Base-by-base conservation (phyloP, 139 green algal genomes). In the Trebouxia sp. region DNA sequence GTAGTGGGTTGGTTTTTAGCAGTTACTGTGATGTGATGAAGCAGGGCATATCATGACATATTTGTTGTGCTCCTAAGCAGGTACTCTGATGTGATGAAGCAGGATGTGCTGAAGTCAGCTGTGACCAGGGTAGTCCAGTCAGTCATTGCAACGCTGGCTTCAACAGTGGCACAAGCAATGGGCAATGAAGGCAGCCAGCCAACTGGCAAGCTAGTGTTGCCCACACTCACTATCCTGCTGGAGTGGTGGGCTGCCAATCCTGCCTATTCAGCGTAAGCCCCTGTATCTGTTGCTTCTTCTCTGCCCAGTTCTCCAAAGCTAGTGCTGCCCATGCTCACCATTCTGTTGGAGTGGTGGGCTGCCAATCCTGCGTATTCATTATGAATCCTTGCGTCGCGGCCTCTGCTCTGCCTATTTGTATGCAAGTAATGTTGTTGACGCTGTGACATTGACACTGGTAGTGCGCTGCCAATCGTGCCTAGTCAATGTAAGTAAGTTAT, bases 241-340 rank as follows among this genome's bases (percentile, higher is more conserved):
- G 76, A 80, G 67, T 86, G 82, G 82, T 35, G 75, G 28, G 55
- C 67, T 20, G 42, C 17, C 50, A 47, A 86, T 5, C 82, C 76
- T 12, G 50, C 5, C 62, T 72, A 43, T 24, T 72, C 62, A 1
- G 80, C 28, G 37, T 74, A 28, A 47, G 47, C 39, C 28, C 43
- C 67, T 75, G 35, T 43, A 28, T 58, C 10, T 6, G 43, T 1
- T 39, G 14, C 65, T 24, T 76, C 8, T 35, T 50, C 65, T 50
- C 30, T 11, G 15, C 11, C 26, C 58, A 41, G 58, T 41, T 39
- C 4, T 72, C n/a, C n/a, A n/a, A n/a, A n/a, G n/a, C n/a, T n/a
- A n/a, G n/a, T n/a, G n/a, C n/a, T n/a, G n/a, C n/a, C n/a, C n/a
- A n/a, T n/a, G n/a, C n/a, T n/a, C n/a, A n/a, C n/a, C n/a, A n/a